Evolutionary conservation across 2,329 filamentous ascomycete species (phyloP).

Genomic region (Pseudogymnoascus sp.): DNA sequence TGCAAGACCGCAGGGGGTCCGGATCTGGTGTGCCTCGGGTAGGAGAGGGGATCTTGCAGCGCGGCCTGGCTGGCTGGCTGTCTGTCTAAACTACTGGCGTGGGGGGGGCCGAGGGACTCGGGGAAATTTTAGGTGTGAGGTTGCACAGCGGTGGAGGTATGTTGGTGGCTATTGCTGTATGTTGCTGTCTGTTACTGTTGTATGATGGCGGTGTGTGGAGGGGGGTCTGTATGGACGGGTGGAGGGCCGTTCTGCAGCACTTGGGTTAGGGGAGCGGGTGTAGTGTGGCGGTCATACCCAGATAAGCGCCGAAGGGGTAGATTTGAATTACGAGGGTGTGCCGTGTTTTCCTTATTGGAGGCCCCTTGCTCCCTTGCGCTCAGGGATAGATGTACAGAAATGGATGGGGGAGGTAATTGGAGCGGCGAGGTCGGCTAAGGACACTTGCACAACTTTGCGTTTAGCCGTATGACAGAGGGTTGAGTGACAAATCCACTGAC

Average conservation of each 20-base stretch:
- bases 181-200: background rate
- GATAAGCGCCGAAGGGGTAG: background rate
- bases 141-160: background rate
- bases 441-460: background rate
- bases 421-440: background rate
- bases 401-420: background rate
- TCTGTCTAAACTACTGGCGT: background rate
- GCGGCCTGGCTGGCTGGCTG: background rate
- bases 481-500: background rate
- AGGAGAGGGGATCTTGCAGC: background rate
- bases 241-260: background rate
- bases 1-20: background rate
- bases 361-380: background rate
- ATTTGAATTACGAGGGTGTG: background rate
- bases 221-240: background rate
- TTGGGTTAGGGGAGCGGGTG: conserved; percentile 2
- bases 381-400: background rate
- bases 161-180: background rate
- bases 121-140: background rate
- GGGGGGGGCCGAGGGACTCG: background rate
- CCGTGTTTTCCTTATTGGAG: background rate
- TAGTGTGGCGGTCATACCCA: background rate
- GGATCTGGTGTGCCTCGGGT: background rate
- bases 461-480: background rate
- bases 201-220: background rate